Percentiles rank a stretch among this genome's conserved stretches.
Evolutionary conservation across 108 stramenopile genomes (phyloP).

Genomic region (Nitzschia sp.): DNA sequence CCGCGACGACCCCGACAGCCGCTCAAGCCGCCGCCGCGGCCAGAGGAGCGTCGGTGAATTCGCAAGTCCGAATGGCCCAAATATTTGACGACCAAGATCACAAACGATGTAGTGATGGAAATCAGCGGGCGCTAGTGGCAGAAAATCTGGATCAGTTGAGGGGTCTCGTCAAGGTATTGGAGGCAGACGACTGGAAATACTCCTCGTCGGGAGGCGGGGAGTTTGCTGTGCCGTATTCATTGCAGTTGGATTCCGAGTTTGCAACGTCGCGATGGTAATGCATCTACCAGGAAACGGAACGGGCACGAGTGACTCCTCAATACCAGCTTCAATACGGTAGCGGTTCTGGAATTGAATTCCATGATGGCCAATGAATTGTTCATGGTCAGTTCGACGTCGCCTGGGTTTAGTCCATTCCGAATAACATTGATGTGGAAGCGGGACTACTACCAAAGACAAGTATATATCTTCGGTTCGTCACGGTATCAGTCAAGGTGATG

Average conservation of each 20-base stretch:
- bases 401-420: too few species aligned
- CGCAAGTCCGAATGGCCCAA: slow-evolving; percentile 36
- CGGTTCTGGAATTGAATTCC: too few species aligned
- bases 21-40: not conserved
- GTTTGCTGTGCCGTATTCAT: not conserved
- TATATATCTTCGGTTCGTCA: too few species aligned
- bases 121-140: slow-evolving; percentile 49
- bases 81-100: slow-evolving; percentile 72
- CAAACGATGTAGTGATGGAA: slow-evolving; percentile 59
- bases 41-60: slow-evolving; percentile 2
- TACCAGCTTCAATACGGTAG: too few species aligned
- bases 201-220: not conserved
- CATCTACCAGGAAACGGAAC: too few species aligned
- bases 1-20: not conserved
- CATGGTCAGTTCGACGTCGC: too few species aligned
- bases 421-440: too few species aligned
- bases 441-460: too few species aligned
- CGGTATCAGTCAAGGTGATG: too few species aligned
- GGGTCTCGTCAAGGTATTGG: slow-evolving; percentile 52
- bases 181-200: slow-evolving; percentile 63
- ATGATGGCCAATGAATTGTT: too few species aligned
- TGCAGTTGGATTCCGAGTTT: slow-evolving; percentile 11
- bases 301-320: too few species aligned
- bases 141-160: slow-evolving; percentile 65
- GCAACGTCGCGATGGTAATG: slow-evolving; percentile 1